These are phyloP conservation scores for Straminergon stramineum DNA, from an alignment of 225 moss, liverwort and hornwort species.

Conservation along the genomic window DNA sequence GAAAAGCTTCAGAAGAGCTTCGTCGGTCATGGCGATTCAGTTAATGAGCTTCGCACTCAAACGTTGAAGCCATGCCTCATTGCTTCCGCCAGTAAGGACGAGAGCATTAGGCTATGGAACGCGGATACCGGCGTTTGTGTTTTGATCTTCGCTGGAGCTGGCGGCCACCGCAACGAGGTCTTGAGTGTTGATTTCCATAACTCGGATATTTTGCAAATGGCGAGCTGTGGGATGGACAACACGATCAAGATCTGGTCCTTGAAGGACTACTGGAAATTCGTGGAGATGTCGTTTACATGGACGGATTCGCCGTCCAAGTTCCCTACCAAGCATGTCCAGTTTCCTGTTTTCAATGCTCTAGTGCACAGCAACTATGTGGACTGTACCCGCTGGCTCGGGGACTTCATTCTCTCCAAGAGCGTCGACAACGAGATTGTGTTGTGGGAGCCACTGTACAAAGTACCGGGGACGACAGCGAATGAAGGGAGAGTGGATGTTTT, in stretches of 20 bases:
- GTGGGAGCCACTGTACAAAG: conserved; percentile 93
- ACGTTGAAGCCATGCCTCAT: conserved; percentile 83
- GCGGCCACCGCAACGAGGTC: conserved; percentile 95
- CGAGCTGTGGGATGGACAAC: conserved; percentile 99
- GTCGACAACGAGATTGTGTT: conserved; percentile 98
- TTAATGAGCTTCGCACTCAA: conserved; percentile 92
- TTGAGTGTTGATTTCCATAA: conserved; percentile 95
- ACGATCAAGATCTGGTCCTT: conserved; percentile 98
- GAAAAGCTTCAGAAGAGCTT: conserved; percentile 87
- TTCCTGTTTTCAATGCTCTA: conserved; percentile 81
- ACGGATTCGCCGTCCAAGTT: conserved; percentile 78
- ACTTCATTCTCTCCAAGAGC: conserved; percentile 96
- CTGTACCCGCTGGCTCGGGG: conserved; percentile 94
- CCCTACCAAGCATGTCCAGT: conserved; percentile 95
- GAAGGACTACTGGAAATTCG: conserved; percentile 91
- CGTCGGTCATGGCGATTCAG: conserved; percentile 92
- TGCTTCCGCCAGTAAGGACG: conserved; percentile 97
- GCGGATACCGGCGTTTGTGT: conserved; percentile 84
- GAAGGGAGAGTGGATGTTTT: conserved; percentile 80
- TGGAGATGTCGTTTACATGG: conserved; percentile 95
- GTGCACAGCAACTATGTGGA: conserved; percentile 98
- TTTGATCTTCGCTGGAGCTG: conserved; percentile 93
- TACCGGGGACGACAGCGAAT: conserved; percentile 40
- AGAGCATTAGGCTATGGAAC: conserved; percentile 91
- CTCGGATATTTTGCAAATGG: conserved; percentile 71